These are phyloP conservation scores for Apiotrichum brassicae DNA, from an alignment of 1,284 basidiomycete genomes.

Conservation along the genomic window DNA sequence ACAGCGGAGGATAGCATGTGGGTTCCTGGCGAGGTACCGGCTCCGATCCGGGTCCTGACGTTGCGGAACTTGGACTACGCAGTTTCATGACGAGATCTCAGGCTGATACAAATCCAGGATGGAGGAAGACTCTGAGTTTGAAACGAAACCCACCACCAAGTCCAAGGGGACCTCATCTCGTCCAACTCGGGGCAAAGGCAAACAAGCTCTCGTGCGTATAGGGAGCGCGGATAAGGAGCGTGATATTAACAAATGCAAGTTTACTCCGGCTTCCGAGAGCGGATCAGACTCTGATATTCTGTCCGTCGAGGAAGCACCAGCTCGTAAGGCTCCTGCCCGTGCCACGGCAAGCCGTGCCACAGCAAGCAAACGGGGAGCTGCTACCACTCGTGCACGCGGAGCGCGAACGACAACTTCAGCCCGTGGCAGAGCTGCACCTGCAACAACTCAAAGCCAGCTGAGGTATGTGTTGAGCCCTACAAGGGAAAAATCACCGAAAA, in stretches of 20 bases:
- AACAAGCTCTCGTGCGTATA: conserved; percentile 50
- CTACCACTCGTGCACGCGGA: neutral
- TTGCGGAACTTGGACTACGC: conserved; percentile 43
- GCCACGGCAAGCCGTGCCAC: neutral
- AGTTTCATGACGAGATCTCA: conserved; percentile 31
- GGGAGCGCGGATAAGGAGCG: neutral
- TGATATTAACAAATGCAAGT: neutral
- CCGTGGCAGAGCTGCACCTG: neutral
- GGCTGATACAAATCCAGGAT: conserved; percentile 24
- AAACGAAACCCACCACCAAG: conserved; percentile 34
- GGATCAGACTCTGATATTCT: neutral
- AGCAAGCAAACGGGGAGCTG: neutral
- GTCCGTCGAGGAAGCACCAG: neutral
- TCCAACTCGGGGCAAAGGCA: conserved; percentile 46
- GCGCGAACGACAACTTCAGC: neutral
- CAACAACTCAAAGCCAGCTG: conserved; percentile 3
- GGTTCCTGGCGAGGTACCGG: neutral
- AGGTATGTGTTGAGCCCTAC: conserved; percentile 1
- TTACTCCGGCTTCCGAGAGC: neutral
- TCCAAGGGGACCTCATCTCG: conserved; percentile 23
- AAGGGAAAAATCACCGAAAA: too few relatives aligned
- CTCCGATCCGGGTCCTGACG: neutral
- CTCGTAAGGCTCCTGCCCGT: conserved; percentile 1
- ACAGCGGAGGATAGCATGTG: conserved; percentile 27
- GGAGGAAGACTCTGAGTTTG: conserved; percentile 44